A percentile compares a stretch with the other conserved stretches of the same genome.
These are phyloP conservation scores for Aspergillus sp. DNA, from an alignment of 2,329 filamentous ascomycete species.

Conservation along the genomic window DNA sequence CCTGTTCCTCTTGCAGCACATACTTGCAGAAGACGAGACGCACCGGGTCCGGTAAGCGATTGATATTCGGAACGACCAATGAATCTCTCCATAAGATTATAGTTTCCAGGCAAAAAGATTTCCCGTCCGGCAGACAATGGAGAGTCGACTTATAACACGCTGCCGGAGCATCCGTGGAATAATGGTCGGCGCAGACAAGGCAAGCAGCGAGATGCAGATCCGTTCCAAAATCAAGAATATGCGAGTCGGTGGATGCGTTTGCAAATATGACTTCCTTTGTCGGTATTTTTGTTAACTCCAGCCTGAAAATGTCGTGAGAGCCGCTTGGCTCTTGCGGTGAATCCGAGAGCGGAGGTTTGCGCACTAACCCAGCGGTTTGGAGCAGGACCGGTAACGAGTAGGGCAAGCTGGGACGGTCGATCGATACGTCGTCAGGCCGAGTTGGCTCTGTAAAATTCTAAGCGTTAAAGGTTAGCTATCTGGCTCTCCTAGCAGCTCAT, in stretches of 20 bases:
- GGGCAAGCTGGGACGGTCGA: neutral
- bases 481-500: neutral
- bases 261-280: constrained; percentile 11
- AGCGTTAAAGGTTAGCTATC: constrained; percentile 4
- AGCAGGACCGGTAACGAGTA: constrained; percentile 14
- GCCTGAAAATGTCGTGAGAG: constrained; percentile 7
- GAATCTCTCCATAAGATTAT: constrained; percentile 29
- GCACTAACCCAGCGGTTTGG: constrained; percentile 5
- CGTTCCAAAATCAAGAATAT: constrained; percentile 11
- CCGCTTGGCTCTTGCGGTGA: too few species aligned
- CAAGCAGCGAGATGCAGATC: constrained; percentile 14
- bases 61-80: constrained; percentile 15
- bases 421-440: neutral
- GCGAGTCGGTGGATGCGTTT: constrained; percentile 8
- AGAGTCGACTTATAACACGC: constrained; percentile 26
- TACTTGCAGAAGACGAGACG: constrained; percentile 20
- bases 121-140: constrained; percentile 8
- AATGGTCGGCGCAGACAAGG: constrained; percentile 18
- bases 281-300: constrained; percentile 14
- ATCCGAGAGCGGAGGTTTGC: constrained; percentile 1
- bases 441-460: constrained; percentile 12
- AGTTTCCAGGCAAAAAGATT: constrained; percentile 20
- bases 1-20: constrained; percentile 15
- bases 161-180: constrained; percentile 12
- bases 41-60: constrained; percentile 8